Evolutionary conservation across 225 moss, liverwort and hornwort genomes (phyloP).

Genomic region (Antitrichia curtipendula): DNA sequence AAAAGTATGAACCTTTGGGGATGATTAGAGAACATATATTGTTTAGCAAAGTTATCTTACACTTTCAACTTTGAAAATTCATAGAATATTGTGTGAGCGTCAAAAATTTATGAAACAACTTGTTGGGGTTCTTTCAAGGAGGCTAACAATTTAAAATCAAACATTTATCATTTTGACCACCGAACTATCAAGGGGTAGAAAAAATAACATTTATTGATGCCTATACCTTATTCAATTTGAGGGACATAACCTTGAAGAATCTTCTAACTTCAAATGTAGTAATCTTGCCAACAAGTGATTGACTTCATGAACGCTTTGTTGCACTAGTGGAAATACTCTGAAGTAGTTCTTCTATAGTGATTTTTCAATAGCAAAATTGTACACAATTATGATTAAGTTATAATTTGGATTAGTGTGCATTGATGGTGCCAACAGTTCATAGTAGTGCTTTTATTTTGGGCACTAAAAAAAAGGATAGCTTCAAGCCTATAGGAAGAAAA

Average conservation of each 20-base stretch:
- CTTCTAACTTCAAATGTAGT: not conserved
- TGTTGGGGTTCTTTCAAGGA: not conserved
- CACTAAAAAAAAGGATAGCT: too few relatives aligned
- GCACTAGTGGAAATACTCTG: not conserved
- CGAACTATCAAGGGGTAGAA: rapidly evolving
- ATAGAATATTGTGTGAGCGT: not conserved
- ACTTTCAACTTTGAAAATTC: not conserved
- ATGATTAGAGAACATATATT: not conserved
- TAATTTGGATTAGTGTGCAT: not conserved
- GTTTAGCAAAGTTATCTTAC: not conserved
- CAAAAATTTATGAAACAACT: not conserved
- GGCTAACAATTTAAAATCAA: not conserved
- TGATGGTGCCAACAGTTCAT: not conserved
- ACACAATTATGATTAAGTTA: not conserved
- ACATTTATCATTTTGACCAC: not conserved
- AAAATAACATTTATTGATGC: not conserved
- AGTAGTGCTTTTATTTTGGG: too few relatives aligned
- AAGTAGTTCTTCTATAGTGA: too few relatives aligned
- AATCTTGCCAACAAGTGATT: not conserved
- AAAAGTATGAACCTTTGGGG: not conserved
- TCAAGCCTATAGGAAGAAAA: too few relatives aligned
- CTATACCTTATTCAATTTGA: not conserved
- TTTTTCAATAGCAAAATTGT: not conserved
- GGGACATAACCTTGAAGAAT: not conserved
- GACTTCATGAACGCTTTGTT: not conserved